These are phyloP conservation scores for Plectosphaerella plurivora DNA, from an alignment of 2,329 filamentous ascomycete genomes.

Conservation along the genomic window DNA sequence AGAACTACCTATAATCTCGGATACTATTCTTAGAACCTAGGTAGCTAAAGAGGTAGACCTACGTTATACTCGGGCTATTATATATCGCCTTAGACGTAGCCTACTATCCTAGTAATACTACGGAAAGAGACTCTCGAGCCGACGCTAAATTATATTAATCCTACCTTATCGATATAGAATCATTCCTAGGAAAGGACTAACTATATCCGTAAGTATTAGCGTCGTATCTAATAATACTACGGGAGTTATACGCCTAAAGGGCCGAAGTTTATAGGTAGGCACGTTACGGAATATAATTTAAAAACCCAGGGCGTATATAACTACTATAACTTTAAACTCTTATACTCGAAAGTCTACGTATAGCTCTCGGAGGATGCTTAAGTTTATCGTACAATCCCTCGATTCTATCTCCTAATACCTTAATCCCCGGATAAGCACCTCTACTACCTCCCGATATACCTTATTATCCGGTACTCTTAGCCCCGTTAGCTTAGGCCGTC, in stretches of 20 bases:
- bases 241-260: too few relatives aligned
- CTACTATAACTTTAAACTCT: too few relatives aligned
- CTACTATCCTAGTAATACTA: neutral
- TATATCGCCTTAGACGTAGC: neutral
- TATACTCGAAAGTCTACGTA: conserved; percentile 1
- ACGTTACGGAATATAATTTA: too few relatives aligned
- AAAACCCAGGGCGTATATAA: too few relatives aligned
- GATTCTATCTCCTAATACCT: conserved; percentile 1
- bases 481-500: neutral
- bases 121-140: too few relatives aligned
- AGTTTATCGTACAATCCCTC: conserved; percentile 3
- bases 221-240: too few relatives aligned
- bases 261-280: too few relatives aligned
- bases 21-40: neutral
- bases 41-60: neutral
- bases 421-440: conserved; percentile 1
- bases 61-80: neutral
- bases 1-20: too few relatives aligned
- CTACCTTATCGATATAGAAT: too few relatives aligned
- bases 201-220: too few relatives aligned
- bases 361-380: neutral
- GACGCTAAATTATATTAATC: too few relatives aligned
- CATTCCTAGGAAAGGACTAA: too few relatives aligned
- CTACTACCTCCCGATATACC: neutral
- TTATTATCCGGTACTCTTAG: neutral